Conservation (phyloP, 768 basidiomycete species). For the Tricholomella constricta region DNA sequence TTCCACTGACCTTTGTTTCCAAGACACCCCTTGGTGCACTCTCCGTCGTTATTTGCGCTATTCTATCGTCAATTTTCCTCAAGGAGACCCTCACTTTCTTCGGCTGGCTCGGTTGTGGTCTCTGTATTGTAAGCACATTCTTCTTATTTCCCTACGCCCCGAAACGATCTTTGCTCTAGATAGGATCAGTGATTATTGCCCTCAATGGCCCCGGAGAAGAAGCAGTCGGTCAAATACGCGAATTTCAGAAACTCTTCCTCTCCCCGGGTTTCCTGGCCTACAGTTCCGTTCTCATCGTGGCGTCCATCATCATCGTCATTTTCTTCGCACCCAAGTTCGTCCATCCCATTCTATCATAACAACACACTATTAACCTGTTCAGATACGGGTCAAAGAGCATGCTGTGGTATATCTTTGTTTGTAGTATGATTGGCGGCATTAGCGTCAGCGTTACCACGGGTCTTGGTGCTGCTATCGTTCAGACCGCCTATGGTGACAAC, state of each 20-base stretch:
- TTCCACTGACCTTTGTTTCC: conserved; percentile 5
- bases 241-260: conserved; percentile 80
- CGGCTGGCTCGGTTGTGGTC: conserved; percentile 92
- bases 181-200: conserved; percentile 29
- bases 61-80: conserved; percentile 90
- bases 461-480: conserved; percentile 88
- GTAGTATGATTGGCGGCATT: conserved; percentile 95
- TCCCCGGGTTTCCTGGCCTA: conserved; percentile 81
- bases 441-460: conserved; percentile 95
- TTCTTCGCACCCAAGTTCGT: conserved; percentile 79
- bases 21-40: conserved; percentile 95
- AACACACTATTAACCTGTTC: conserved; percentile 1
- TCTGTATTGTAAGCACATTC: conserved; percentile 80
- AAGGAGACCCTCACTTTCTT: conserved; percentile 93
- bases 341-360: conserved; percentile 7
- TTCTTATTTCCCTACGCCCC: neutral
- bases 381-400: conserved; percentile 90
- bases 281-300: conserved; percentile 60
- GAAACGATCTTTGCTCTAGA: conserved; percentile 6
- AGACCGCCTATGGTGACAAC: conserved; percentile 71
- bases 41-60: conserved; percentile 93
- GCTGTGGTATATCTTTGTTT: conserved; percentile 94
- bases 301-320: conserved; percentile 72
- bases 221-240: conserved; percentile 65
- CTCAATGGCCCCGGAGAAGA: conserved; percentile 65